Conservation (phyloP, 306 rosid species). For the Lagenaria siceraria region DNA sequence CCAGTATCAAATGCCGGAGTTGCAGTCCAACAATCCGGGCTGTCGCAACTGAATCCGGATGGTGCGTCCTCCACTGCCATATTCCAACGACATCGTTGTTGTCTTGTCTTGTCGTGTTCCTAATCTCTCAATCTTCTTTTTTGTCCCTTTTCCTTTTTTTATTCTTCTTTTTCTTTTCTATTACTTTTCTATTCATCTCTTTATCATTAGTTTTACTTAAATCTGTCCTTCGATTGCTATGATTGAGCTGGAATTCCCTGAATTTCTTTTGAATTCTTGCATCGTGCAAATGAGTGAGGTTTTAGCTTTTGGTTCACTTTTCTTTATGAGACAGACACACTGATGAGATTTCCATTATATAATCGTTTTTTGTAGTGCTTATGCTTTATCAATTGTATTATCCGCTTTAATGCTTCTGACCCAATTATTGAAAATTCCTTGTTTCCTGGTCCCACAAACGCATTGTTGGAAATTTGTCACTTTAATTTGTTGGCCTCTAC, state of each 20-base stretch:
- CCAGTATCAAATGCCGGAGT: background rate
- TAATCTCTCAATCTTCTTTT: background rate
- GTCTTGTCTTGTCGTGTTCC: background rate
- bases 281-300: background rate
- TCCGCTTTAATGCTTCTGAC: background rate
- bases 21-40: background rate
- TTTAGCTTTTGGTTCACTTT: background rate
- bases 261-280: background rate
- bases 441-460: background rate
- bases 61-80: background rate
- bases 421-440: background rate
- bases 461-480: background rate
- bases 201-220: background rate
- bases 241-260: background rate
- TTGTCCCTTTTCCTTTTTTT: background rate
- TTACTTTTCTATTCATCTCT: background rate
- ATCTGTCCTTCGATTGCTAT: background rate
- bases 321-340: background rate
- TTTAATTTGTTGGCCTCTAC: background rate
- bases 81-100: background rate
- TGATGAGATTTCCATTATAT: constrained; percentile 2
- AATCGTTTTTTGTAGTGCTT: constrained; percentile 1
- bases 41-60: background rate
- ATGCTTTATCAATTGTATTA: background rate
- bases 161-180: background rate